Percentiles rank a stretch among this genome's conserved stretches.
Evolutionary conservation across 1,284 basidiomycete genomes (phyloP).

Genomic region (Marasmius oreades): DNA sequence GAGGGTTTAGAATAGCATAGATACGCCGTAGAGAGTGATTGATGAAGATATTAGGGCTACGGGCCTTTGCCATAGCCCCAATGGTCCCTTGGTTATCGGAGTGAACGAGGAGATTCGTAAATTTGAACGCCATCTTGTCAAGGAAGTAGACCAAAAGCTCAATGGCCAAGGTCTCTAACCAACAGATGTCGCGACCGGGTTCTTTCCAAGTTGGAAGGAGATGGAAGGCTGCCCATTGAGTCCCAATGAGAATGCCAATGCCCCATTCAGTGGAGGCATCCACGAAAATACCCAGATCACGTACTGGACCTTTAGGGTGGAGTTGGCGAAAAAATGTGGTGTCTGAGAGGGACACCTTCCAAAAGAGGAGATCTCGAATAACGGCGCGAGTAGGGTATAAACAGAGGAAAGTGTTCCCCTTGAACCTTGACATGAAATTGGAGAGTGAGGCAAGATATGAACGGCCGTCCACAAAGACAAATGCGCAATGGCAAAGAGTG

Average conservation of each 20-base stretch:
- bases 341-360: neutral
- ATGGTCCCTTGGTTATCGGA: constrained; percentile 11
- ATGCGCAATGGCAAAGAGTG: neutral
- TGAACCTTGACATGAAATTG: no score
- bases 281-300: neutral
- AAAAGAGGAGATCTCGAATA: no score
- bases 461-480: neutral
- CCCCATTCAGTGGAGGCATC: no score
- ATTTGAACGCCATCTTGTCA: neutral
- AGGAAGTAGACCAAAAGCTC: constrained; percentile 2
- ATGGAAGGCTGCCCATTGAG: no score
- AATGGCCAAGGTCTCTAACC: no score
- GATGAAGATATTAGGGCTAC: constrained; percentile 6
- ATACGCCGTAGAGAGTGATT: no score
- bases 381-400: no score
- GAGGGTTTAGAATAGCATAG: neutral
- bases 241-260: no score
- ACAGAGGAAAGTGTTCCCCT: no score
- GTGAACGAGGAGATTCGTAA: neutral
- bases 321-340: neutral
- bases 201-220: no score
- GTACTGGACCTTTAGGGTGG: neutral
- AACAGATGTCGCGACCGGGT: no score
- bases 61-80: constrained; percentile 9
- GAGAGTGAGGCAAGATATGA: neutral